Percentiles rank a stretch among this genome's conserved stretches.
Evolutionary conservation across 78 protist genomes (phyloP).

Genomic region (Dictyostelium intermedium): DNA sequence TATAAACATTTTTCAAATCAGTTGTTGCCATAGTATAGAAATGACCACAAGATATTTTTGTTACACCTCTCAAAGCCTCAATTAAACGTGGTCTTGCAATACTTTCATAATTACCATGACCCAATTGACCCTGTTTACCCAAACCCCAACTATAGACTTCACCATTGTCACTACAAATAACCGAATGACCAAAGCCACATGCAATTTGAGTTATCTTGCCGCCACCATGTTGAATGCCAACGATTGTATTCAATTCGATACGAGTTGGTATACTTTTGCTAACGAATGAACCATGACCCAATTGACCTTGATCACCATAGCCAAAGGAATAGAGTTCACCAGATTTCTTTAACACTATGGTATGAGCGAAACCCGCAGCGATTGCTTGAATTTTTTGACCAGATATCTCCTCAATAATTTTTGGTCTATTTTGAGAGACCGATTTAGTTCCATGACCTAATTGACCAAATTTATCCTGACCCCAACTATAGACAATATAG

Average conservation of each 20-base stretch:
- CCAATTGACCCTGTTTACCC: constrained; percentile 63
- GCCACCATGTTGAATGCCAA: constrained; percentile 34
- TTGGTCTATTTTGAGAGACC: constrained; percentile 34
- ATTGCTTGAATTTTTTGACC: constrained; percentile 42
- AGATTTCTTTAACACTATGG: constrained; percentile 31
- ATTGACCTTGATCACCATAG: constrained; percentile 63
- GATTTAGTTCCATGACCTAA: constrained; percentile 66
- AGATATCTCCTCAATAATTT: constrained; percentile 41
- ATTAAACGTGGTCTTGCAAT: constrained; percentile 19
- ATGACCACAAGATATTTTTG: constrained; percentile 63
- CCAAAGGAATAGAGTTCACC: constrained; percentile 73
- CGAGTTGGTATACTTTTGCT: constrained; percentile 32
- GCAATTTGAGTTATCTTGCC: constrained; percentile 21
- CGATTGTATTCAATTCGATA: constrained; percentile 27
- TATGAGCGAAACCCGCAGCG: constrained; percentile 68
- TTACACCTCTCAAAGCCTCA: constrained; percentile 37
- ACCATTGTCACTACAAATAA: constrained; percentile 58
- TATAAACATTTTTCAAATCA: constrained; percentile 52
- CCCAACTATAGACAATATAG: constrained; percentile 66
- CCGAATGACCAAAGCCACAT: constrained; percentile 61
- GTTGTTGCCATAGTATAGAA: constrained; percentile 62
- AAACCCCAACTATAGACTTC: constrained; percentile 76
- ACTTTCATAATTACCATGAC: constrained; percentile 27
- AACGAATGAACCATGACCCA: constrained; percentile 28
- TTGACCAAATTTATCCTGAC: constrained; percentile 63